Evolutionary conservation across 805 yeast species (phyloP).

Genomic region (Lipomyces spencermartinsiae): DNA sequence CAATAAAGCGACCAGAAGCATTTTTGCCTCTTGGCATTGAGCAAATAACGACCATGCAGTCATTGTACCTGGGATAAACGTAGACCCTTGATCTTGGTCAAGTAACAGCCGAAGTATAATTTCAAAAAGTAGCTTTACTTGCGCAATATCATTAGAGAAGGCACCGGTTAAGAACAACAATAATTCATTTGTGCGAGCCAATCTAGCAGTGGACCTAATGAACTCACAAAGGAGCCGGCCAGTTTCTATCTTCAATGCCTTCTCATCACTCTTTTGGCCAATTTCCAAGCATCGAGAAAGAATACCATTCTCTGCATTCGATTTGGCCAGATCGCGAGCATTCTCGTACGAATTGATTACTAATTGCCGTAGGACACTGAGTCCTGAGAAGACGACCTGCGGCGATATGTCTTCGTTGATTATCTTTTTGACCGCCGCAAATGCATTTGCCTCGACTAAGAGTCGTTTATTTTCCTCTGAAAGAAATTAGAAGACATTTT

Average conservation of each 20-base stretch:
- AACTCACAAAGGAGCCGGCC: background rate
- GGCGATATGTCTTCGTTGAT: slow-evolving; percentile 11
- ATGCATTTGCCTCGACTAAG: slow-evolving; percentile 8
- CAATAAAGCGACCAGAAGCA: background rate
- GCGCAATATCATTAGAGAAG: background rate
- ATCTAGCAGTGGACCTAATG: background rate
- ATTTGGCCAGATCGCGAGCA: background rate
- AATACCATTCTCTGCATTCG: background rate
- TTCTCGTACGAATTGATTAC: slow-evolving; percentile 21
- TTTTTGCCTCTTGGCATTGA: background rate
- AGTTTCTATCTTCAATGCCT: background rate
- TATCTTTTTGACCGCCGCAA: slow-evolving; percentile 2
- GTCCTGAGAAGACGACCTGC: slow-evolving; percentile 16
- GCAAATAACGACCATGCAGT: background rate
- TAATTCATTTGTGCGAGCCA: background rate
- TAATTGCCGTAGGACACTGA: slow-evolving; percentile 15
- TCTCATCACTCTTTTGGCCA: background rate
- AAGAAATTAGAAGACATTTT: background rate
- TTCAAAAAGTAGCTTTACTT: background rate
- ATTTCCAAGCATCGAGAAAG: slow-evolving; percentile 2
- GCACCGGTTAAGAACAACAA: background rate
- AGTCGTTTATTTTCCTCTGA: slow-evolving; percentile 7
- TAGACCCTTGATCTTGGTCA: background rate
- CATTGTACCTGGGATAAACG: background rate
- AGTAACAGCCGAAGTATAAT: background rate